These are phyloP conservation scores for Atalantia buxifolia DNA, from an alignment of 345 rosid genomes.

Conservation along the genomic window DNA sequence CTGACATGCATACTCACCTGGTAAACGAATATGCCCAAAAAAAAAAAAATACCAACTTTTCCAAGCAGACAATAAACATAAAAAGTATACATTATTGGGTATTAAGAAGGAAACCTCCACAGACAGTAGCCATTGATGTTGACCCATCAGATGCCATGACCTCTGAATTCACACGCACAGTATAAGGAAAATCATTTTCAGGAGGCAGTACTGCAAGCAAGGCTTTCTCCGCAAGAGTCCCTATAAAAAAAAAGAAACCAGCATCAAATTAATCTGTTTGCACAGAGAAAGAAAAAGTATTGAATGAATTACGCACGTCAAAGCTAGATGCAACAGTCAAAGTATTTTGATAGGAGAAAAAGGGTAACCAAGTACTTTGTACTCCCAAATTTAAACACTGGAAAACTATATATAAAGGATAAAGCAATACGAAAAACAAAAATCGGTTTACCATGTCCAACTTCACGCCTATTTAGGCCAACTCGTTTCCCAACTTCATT, in stretches of 20 bases:
- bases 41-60: not conserved
- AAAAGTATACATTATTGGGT: not conserved
- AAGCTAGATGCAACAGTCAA: not conserved
- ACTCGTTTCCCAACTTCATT: constrained; percentile 90
- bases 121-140: constrained; percentile 96
- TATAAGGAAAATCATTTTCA: constrained; percentile 72
- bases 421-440: constrained; percentile 1
- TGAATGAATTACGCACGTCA: not conserved
- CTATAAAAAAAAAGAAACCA: constrained; percentile 35
- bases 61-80: constrained; percentile 7
- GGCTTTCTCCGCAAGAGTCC: constrained; percentile 97
- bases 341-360: not conserved
- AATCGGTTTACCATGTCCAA: constrained; percentile 77
- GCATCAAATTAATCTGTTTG: not conserved
- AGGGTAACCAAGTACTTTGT: not conserved
- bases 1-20: not conserved
- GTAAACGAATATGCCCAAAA: not conserved
- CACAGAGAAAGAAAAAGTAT: not conserved
- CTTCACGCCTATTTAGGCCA: constrained; percentile 98
- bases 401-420: not conserved
- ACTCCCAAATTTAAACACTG: not conserved
- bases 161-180: constrained; percentile 88
- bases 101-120: constrained; percentile 64
- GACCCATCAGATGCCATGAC: constrained; percentile 99
- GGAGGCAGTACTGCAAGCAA: constrained; percentile 86